These are phyloP conservation scores for Parathielavia hyrcaniae DNA, from an alignment of 495 filamentous ascomycete genomes.

Conservation along the genomic window DNA sequence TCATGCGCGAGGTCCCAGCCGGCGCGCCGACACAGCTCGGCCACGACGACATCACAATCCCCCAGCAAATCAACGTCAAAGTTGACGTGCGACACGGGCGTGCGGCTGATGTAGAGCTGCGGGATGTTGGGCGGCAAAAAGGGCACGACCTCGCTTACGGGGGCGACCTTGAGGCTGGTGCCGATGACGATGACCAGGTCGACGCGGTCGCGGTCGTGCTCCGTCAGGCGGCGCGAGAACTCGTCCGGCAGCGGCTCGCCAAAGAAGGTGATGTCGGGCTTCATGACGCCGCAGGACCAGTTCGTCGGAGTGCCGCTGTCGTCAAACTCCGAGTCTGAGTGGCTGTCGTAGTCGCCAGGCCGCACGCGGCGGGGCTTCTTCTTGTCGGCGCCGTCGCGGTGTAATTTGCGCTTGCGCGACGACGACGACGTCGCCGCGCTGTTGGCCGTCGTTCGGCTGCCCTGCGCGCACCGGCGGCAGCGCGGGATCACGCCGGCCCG, in stretches of 20 bases:
- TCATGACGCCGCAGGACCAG: constrained; percentile 71
- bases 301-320: constrained; percentile 39
- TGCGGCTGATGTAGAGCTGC: constrained; percentile 89
- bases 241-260: constrained; percentile 79
- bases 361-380: constrained; percentile 54
- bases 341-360: constrained; percentile 55
- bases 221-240: constrained; percentile 73
- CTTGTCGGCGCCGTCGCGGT: constrained; percentile 53
- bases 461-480: constrained; percentile 55
- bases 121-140: constrained; percentile 72
- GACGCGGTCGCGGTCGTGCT: constrained; percentile 69
- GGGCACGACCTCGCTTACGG: constrained; percentile 84
- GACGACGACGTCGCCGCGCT: constrained; percentile 14
- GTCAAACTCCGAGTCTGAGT: constrained; percentile 64
- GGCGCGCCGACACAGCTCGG: constrained; percentile 76
- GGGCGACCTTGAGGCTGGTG: constrained; percentile 92
- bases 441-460: constrained; percentile 36
- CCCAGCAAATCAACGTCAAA: constrained; percentile 95
- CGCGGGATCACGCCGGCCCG: constrained; percentile 62
- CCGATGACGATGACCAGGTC: constrained; percentile 97
- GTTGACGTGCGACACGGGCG: constrained; percentile 78
- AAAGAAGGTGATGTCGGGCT: constrained; percentile 98
- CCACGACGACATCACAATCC: constrained; percentile 86
- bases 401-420: constrained; percentile 67
- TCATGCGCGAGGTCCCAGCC: constrained; percentile 86